Conservation (phyloP, 1,139 yeast genomes). For the Suhomyces coccinellae region DNA sequence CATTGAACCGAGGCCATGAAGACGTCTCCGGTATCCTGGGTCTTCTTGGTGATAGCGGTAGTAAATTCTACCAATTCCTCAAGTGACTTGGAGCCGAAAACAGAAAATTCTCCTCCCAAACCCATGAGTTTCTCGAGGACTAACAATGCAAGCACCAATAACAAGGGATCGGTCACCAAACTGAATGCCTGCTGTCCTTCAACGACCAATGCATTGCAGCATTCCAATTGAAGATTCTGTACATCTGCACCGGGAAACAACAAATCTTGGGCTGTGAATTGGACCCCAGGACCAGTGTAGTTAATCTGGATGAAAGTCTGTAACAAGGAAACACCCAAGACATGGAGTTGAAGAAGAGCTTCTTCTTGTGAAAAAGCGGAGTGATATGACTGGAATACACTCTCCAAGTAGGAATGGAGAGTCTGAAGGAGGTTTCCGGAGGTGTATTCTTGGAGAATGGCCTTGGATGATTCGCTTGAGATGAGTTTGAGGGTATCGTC, state of each 20-base stretch:
- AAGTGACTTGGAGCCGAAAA: slow-evolving; percentile 23
- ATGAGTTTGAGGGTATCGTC: slow-evolving; percentile 12
- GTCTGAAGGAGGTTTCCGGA: slow-evolving; percentile 20
- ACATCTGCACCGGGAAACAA: slow-evolving; percentile 35
- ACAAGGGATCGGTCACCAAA: slow-evolving; percentile 55
- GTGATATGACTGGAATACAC: slow-evolving; percentile 15
- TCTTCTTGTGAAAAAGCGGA: slow-evolving; percentile 15
- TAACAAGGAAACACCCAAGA: slow-evolving; percentile 56
- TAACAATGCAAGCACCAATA: slow-evolving; percentile 48
- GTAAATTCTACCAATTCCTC: slow-evolving; percentile 24
- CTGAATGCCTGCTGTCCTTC: slow-evolving; percentile 69
- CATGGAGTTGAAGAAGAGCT: slow-evolving; percentile 29
- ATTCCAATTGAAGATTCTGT: slow-evolving; percentile 30
- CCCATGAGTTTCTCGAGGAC: slow-evolving; percentile 52
- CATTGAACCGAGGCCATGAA: slow-evolving; percentile 54
- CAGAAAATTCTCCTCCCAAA: slow-evolving; percentile 29
- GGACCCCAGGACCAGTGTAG: slow-evolving; percentile 78
- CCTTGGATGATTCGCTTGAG: slow-evolving; percentile 5
- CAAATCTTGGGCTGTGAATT: slow-evolving; percentile 34
- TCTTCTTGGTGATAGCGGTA: slow-evolving; percentile 10
- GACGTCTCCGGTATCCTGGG: slow-evolving; percentile 21
- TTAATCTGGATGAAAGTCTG: slow-evolving; percentile 75
- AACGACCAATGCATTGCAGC: slow-evolving; percentile 43
- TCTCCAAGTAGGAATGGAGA: slow-evolving; percentile 22
- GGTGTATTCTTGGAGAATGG: slow-evolving; percentile 18